Evolutionary conservation across 441 rosid genomes (phyloP), one percentile per base, ranked within the genome.

Genomic region (Breynia disticha): DNA sequence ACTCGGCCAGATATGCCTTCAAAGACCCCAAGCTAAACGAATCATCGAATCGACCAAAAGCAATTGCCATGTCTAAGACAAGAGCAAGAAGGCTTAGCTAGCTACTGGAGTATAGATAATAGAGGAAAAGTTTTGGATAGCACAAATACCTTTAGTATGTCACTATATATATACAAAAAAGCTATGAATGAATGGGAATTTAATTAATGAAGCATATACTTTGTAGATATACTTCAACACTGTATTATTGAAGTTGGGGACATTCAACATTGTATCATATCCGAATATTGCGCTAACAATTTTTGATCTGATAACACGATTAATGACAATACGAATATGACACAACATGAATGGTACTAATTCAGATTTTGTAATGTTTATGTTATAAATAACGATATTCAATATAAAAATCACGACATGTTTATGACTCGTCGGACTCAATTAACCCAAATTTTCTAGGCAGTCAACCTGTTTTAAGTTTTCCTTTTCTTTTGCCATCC

Each of bases 1-100:
- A 86, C 72, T 90, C 97, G 19, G 97, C 86, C 6, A 90, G 79
- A 59, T 90, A 84, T 46, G 95, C 90, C 63, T 72, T 86, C 52
- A 90, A 48, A 47, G 97, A 79, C 48, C 77, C 87, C 52, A 82
- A 59, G 59, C 95, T 82, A 65, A 86, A 90, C 2, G 95, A 76
- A 69, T 90, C 95, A 57, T 73, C 89, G 24, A 84, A 84, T 13
- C 44, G 13, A 41, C 44, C 95, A 18, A 86, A 86, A 21, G 91
- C 90, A 45, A 84, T 70, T 32, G 81, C 84, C 95, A 84, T 84
- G 3, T 41, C 44, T 41, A 3, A 11, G 13, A 41, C 15, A 28
- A 1, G n/a, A 0, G 1, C n/a, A 41, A 41, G 44, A 11, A n/a
- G n/a, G n/a, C n/a, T n/a, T n/a, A n/a, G n/a, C 41, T 41, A 41